phyloP scores from a whole-genome alignment of 331 rosid genomes.

The Quercus lobata region DNA sequence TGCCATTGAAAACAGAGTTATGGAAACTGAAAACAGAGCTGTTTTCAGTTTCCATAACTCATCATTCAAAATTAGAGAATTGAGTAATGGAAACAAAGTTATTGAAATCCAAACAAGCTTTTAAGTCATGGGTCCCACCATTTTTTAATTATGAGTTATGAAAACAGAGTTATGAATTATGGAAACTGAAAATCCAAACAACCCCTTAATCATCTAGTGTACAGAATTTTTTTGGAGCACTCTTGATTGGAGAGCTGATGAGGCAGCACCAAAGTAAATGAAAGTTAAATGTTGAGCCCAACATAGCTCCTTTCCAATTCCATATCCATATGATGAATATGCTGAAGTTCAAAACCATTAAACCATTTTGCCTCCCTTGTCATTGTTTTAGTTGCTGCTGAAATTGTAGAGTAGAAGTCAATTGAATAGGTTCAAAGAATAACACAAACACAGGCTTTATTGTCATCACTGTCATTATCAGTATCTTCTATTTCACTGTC shows the following conservation, averaged over 20 bases:
- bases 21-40: too few species aligned
- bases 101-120: too few species aligned
- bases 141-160: too few species aligned
- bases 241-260: not conserved
- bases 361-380: not conserved
- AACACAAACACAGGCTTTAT: slow-evolving; percentile 34
- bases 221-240: not conserved
- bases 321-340: not conserved
- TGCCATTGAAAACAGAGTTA: too few species aligned
- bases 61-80: too few species aligned
- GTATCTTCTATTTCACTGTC: slow-evolving; percentile 36
- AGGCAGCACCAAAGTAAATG: not conserved
- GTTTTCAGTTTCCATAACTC: too few species aligned
- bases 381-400: not conserved
- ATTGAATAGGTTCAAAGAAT: slow-evolving; percentile 30
- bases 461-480: slow-evolving; percentile 25
- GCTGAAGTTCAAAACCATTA: not conserved
- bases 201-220: not conserved
- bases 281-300: not conserved
- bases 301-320: not conserved
- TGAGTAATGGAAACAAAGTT: too few species aligned
- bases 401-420: slow-evolving; percentile 12
- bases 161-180: too few species aligned
- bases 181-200: too few species aligned
- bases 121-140: too few species aligned